Evolutionary conservation across 2,329 filamentous ascomycete genomes (phyloP), one percentile per base, ranked within the genome.

Genomic region (Ploettnerulaceae sp.): DNA sequence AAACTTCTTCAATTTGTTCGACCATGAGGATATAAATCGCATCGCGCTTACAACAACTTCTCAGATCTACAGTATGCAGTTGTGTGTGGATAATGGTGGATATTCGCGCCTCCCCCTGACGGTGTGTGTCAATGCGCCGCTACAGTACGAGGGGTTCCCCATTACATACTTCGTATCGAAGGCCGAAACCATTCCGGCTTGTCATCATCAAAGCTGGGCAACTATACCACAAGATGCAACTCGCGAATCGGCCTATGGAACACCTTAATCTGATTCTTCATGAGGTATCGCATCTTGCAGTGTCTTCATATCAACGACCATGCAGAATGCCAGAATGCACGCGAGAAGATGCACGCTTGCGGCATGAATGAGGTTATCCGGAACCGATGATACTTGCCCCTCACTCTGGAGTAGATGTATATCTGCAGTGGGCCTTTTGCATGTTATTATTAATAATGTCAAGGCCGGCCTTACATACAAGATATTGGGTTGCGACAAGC

Each of bases 201-300:
- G n/a, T n/a, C n/a, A n/a, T n/a, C n/a, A n/a, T n/a, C n/a, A n/a
- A n/a, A n/a, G n/a, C n/a, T n/a, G n/a, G n/a, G n/a, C n/a, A n/a
- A n/a, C n/a, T n/a, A n/a, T n/a, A n/a, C n/a, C n/a, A n/a, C n/a
- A n/a, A n/a, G n/a, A n/a, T n/a, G n/a, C n/a, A n/a, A n/a, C n/a
- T n/a, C n/a, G n/a, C n/a, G n/a, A n/a, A n/a, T n/a, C n/a, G n/a
- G n/a, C n/a, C n/a, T n/a, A n/a, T 35, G 14, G 26, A 34, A 25
- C 31, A 36, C 39, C 35, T 11, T 6, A 37, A 49, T 49, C 37
- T 37, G 37, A 37, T 44, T 17, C 26, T 18, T 26, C 38, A 39
- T 47, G 48, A 47, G 38, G 5, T 20, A 43, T 50, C 38, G 34
- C 18, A 50, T 47, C 34, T 33, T 20, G 32, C 26, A 42, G 15